These are phyloP conservation scores for Kitagawia praeruptora DNA, from an alignment of 129 eudicot species.

Conservation along the genomic window DNA sequence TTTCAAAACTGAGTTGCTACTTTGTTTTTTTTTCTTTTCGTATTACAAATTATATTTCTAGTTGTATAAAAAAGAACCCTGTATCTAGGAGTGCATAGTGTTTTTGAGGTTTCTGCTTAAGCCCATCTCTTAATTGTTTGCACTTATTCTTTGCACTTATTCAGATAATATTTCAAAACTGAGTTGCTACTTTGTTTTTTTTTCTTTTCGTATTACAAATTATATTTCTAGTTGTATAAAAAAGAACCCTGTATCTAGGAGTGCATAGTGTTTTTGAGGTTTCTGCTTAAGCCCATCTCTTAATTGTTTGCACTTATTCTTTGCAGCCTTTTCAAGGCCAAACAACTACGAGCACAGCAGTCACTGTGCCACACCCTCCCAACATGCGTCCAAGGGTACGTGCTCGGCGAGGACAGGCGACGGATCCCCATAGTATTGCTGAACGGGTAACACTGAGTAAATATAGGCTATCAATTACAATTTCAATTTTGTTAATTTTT, in stretches of 20 bases:
- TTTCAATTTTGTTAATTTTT: not conserved
- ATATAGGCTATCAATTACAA: not conserved
- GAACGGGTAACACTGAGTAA: slow-evolving; percentile 52
- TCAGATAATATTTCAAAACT: not conserved
- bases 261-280: not conserved
- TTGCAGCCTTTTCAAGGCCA: slow-evolving; percentile 78
- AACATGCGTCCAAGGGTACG: slow-evolving; percentile 78
- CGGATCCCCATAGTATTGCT: slow-evolving; percentile 98
- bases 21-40: not conserved
- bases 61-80: not conserved
- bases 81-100: not conserved
- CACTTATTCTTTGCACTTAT: slow-evolving; percentile 22
- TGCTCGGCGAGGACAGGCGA: slow-evolving; percentile 94
- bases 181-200: not conserved
- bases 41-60: not conserved
- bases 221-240: not conserved
- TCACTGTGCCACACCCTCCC: slow-evolving; percentile 78
- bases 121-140: not conserved
- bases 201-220: not conserved
- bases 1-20: not conserved
- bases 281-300: not conserved
- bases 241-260: not conserved
- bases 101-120: not conserved
- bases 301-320: not conserved
- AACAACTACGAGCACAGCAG: slow-evolving; percentile 60